These are phyloP conservation scores for Penicillium angulare DNA, from an alignment of 495 filamentous ascomycete species.

Conservation along the genomic window DNA sequence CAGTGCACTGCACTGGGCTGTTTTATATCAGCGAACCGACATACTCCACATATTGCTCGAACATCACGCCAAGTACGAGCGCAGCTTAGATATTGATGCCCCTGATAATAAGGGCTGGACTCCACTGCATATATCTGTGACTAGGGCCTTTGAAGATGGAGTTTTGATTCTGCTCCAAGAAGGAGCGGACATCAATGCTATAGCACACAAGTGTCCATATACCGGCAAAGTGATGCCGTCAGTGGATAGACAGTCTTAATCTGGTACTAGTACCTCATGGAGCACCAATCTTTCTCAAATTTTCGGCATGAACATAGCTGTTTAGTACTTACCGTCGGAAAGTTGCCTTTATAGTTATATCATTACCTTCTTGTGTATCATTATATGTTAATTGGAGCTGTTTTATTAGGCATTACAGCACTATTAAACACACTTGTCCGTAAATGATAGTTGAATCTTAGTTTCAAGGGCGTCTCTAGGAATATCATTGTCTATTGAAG, in stretches of 20 bases:
- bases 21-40: not conserved
- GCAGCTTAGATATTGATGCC: not conserved
- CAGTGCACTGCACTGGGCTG: not conserved
- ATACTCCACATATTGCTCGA: not conserved
- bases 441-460: too few species aligned
- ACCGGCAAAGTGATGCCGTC: not conserved
- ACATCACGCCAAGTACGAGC: not conserved
- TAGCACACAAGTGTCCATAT: not conserved
- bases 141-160: not conserved
- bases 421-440: too few species aligned
- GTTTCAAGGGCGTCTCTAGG: too few species aligned
- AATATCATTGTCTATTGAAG: too few species aligned
- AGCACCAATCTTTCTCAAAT: too few species aligned
- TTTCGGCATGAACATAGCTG: too few species aligned
- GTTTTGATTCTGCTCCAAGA: not conserved
- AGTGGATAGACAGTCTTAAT: not conserved
- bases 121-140: not conserved
- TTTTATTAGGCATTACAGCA: too few species aligned
- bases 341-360: too few species aligned
- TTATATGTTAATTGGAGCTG: too few species aligned
- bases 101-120: not conserved
- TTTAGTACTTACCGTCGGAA: too few species aligned
- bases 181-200: not conserved
- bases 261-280: too few species aligned
- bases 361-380: too few species aligned